A percentile compares a stretch with the other conserved stretches of the same genome.
Evolutionary conservation across 2,329 filamentous ascomycete genomes (phyloP).

Genomic region (Aspergillus brunneoviolaceus): DNA sequence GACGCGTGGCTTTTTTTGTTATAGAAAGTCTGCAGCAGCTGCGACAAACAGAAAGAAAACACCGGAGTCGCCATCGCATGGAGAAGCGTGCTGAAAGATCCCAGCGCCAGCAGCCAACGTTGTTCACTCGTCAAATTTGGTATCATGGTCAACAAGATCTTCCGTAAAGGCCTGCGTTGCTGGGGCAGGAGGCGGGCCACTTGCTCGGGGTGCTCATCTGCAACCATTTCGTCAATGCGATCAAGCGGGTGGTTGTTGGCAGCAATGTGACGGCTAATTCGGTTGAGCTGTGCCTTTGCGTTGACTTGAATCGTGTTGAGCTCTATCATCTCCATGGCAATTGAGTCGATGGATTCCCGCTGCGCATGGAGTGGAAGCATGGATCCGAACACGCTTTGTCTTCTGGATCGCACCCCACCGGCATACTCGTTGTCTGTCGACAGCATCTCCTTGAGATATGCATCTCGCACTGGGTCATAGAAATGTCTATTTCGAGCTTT

Average conservation of each 20-base stretch:
- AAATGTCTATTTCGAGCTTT: neutral
- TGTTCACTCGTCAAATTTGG: constrained; percentile 57
- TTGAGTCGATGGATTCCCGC: neutral
- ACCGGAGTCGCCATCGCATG: constrained; percentile 68
- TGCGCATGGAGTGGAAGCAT: neutral
- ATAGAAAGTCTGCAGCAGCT: constrained; percentile 71
- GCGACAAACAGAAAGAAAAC: constrained; percentile 75
- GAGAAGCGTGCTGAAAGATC: constrained; percentile 60
- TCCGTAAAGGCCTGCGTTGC: constrained; percentile 34
- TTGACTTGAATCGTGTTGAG: constrained; percentile 1
- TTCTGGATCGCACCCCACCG: neutral
- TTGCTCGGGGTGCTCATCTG: neutral
- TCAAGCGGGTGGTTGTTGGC: neutral
- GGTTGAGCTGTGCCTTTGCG: neutral
- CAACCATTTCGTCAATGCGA: neutral
- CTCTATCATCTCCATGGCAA: constrained; percentile 4
- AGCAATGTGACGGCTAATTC: neutral
- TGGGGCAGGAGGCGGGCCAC: neutral
- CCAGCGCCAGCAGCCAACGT: constrained; percentile 58
- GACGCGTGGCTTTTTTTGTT: constrained; percentile 50
- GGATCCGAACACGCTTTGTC: neutral
- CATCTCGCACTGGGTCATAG: neutral
- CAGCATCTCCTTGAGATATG: neutral
- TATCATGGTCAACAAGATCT: constrained; percentile 70
- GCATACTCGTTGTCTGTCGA: neutral